Conservation (phyloP, 2,329 filamentous ascomycete species). For the Nigrospora osmanthi region DNA sequence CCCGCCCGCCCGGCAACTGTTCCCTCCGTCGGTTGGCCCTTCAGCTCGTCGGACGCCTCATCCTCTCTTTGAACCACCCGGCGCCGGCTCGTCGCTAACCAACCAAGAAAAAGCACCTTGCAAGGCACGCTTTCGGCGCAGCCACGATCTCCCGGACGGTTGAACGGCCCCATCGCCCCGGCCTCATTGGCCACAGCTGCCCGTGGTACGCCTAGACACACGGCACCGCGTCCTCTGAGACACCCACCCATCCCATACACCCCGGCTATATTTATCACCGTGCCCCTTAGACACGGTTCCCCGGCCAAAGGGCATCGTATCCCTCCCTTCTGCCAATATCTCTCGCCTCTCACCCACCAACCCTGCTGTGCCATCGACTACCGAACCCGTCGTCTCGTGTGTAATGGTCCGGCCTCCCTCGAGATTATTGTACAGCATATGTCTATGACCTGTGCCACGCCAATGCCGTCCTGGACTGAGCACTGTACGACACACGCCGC, state of each 20-base stretch:
- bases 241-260: neutral
- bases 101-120: too few relatives aligned
- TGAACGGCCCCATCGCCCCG: too few relatives aligned
- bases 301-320: neutral
- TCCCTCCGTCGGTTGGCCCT: too few relatives aligned
- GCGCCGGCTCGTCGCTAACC: too few relatives aligned
- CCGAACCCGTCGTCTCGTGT: conserved; percentile 10
- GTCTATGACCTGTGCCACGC: conserved; percentile 11
- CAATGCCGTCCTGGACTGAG: conserved; percentile 4
- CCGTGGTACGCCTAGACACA: too few relatives aligned
- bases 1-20: too few relatives aligned
- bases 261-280: neutral
- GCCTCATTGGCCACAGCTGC: too few relatives aligned
- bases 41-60: too few relatives aligned
- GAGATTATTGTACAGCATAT: conserved; percentile 12
- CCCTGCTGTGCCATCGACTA: conserved; percentile 3
- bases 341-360: neutral
- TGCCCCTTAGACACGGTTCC: neutral
- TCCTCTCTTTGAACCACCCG: too few relatives aligned
- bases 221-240: too few relatives aligned
- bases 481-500: conserved; percentile 3
- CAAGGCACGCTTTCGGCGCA: too few relatives aligned
- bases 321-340: neutral
- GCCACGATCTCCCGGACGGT: too few relatives aligned
- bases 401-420: conserved; percentile 11